phyloP scores from a whole-genome alignment of 148 eudicot genomes.

The Tetragonia tetragonoides region DNA sequence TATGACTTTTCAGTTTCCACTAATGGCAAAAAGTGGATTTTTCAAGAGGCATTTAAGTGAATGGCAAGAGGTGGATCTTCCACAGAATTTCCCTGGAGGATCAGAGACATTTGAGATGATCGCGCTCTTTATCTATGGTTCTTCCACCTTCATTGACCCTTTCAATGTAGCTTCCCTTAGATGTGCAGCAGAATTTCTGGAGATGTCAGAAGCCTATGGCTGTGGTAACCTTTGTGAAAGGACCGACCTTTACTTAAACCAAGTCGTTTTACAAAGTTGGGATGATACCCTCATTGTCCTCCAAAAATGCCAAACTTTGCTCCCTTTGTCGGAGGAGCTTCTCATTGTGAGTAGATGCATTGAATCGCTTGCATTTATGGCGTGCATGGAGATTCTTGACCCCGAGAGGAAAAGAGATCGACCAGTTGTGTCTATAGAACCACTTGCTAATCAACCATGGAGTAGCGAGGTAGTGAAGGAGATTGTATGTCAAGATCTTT shows the following conservation, averaged over 20 bases:
- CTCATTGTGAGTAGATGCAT: conserved; percentile 86
- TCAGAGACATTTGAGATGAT: conserved; percentile 87
- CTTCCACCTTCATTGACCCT: conserved; percentile 78
- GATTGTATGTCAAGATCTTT: conserved; percentile 52
- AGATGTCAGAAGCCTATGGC: conserved; percentile 58
- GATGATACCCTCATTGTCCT: conserved; percentile 81
- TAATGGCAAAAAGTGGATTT: conserved; percentile 74
- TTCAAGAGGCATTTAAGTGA: conserved; percentile 56
- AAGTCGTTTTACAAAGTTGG: conserved; percentile 86
- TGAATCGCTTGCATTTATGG: conserved; percentile 96
- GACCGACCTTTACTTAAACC: conserved; percentile 83
- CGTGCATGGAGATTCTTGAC: conserved; percentile 98
- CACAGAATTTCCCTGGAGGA: conserved; percentile 85
- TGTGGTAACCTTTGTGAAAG: conserved; percentile 70
- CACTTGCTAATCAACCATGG: conserved; percentile 61
- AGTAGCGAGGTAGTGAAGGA: conserved; percentile 39
- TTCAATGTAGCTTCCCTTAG: conserved; percentile 74
- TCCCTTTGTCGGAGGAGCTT: conserved; percentile 83
- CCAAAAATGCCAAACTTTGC: conserved; percentile 62
- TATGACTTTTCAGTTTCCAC: conserved; percentile 46
- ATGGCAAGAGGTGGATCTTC: conserved; percentile 59
- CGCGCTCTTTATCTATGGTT: conserved; percentile 83
- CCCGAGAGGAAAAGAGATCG: conserved; percentile 71
- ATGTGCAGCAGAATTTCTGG: conserved; percentile 89
- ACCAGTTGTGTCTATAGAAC: conserved; percentile 51